Percentiles rank a stretch among this genome's conserved stretches.
phyloP scores from a whole-genome alignment of 768 basidiomycete genomes.

The Xerocomellus chrysenteron region DNA sequence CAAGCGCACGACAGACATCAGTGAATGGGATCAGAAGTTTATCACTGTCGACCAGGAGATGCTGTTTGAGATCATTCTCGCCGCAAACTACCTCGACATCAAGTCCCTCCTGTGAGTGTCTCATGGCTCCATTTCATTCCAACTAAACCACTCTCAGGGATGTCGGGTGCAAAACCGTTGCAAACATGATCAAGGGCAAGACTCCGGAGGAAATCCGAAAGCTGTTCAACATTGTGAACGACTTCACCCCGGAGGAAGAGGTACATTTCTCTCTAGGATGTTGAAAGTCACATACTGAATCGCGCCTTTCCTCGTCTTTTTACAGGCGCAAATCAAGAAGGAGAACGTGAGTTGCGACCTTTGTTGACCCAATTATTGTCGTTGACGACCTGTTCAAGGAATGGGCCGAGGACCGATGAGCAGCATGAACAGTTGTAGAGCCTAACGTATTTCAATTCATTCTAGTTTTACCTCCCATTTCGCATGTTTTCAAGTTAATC shows the following conservation, averaged over 20 bases:
- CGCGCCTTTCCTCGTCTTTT: conserved; percentile 3
- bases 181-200: conserved; percentile 99
- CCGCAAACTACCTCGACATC: conserved; percentile 99
- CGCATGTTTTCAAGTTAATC: conserved; percentile 19
- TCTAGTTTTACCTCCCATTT: conserved; percentile 20
- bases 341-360: conserved; percentile 75
- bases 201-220: conserved; percentile 99
- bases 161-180: conserved; percentile 97
- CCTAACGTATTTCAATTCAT: conserved; percentile 24
- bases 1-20: conserved; percentile 97
- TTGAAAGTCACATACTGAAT: conserved; percentile 5
- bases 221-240: conserved; percentile 96
- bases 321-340: conserved; percentile 95
- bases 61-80: conserved; percentile 99
- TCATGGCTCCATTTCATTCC: neutral
- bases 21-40: conserved; percentile 99
- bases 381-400: conserved; percentile 48
- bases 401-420: conserved; percentile 91
- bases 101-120: conserved; percentile 87
- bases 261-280: conserved; percentile 40
- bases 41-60: conserved; percentile 99
- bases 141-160: conserved; percentile 52
- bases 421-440: conserved; percentile 19
- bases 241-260: conserved; percentile 99
- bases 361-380: conserved; percentile 6